Evolutionary conservation across 1,284 basidiomycete genomes (phyloP).

Genomic region (Moesziomyces sp.): DNA sequence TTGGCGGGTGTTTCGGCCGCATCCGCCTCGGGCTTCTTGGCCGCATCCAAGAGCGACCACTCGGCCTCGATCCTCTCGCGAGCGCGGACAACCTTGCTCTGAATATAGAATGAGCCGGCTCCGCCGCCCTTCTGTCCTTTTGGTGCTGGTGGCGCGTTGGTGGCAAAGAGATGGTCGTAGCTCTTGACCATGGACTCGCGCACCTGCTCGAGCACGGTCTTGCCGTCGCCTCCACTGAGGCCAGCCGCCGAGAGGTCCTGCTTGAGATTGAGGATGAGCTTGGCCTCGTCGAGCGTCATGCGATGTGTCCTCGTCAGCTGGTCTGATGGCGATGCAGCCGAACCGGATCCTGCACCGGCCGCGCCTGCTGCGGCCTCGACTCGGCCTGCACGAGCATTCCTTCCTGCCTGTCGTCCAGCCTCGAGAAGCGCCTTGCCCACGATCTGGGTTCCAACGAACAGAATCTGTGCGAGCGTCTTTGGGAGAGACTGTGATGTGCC

Average conservation of each 20-base stretch:
- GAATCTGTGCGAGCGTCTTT: conserved; percentile 80
- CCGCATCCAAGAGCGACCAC: conserved; percentile 59
- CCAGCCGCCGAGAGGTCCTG: conserved; percentile 69
- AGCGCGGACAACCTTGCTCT: conserved; percentile 94
- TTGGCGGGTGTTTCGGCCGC: conserved; percentile 12
- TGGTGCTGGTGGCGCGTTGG: conserved; percentile 72
- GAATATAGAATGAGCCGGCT: conserved; percentile 76
- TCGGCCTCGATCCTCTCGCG: conserved; percentile 93
- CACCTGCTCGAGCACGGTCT: conserved; percentile 46
- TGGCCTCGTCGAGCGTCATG: conserved; percentile 96
- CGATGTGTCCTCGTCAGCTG: conserved; percentile 77
- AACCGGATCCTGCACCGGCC: conserved; percentile 70
- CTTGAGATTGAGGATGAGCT: conserved; percentile 90
- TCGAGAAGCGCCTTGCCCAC: conserved; percentile 91
- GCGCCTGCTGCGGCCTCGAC: conserved; percentile 77
- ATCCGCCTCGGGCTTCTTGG: conserved; percentile 32
- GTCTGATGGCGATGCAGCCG: conserved; percentile 60
- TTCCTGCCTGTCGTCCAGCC: conserved; percentile 89
- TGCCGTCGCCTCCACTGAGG: conserved; percentile 25
- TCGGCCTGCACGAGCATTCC: conserved; percentile 84
- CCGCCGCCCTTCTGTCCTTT: conserved; percentile 65
- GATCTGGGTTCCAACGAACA: conserved; percentile 82
- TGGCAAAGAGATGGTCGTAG: conserved; percentile 94
- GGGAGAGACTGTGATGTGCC: conserved; percentile 61
- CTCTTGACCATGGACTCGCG: conserved; percentile 70